Evolutionary conservation across 2,329 filamentous ascomycete genomes (phyloP).

Genomic region (Alternaria ventricosa): DNA sequence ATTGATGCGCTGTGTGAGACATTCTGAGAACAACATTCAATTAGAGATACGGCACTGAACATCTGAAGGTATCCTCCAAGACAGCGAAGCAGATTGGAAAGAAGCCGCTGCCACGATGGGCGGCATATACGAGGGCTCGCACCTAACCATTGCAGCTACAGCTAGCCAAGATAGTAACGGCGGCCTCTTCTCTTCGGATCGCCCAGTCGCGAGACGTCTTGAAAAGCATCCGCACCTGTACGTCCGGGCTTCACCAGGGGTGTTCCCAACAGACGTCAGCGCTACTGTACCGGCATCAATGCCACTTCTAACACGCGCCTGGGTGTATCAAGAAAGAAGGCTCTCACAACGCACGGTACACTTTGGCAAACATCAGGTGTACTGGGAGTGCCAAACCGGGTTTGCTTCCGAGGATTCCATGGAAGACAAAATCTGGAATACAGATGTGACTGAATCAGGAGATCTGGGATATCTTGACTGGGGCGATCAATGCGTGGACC

Average conservation of each 20-base stretch:
- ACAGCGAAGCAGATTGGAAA: neutral
- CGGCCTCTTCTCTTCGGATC: neutral
- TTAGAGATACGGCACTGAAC: neutral
- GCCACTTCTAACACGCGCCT: neutral
- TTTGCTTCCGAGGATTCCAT: neutral
- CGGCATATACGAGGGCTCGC: neutral
- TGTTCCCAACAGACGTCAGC: too few relatives aligned
- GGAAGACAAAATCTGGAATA: neutral
- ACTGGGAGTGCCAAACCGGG: neutral
- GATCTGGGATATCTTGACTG: fast-evolving
- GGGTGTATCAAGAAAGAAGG: neutral
- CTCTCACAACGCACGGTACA: neutral
- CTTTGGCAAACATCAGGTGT: neutral
- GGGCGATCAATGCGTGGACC: too few relatives aligned
- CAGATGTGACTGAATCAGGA: too few relatives aligned
- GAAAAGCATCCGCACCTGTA: neutral
- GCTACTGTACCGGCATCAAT: neutral
- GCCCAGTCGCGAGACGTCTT: neutral
- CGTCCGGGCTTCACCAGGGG: neutral
- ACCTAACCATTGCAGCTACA: neutral
- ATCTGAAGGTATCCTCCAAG: neutral
- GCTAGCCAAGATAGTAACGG: neutral
- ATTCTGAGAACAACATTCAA: fast-evolving
- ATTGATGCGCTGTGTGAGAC: neutral
- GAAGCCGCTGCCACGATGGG: neutral